Evolutionary conservation across 2,329 filamentous ascomycete species (phyloP), one percentile per base, ranked within the genome.

Genomic region (Fusarium lateritium): DNA sequence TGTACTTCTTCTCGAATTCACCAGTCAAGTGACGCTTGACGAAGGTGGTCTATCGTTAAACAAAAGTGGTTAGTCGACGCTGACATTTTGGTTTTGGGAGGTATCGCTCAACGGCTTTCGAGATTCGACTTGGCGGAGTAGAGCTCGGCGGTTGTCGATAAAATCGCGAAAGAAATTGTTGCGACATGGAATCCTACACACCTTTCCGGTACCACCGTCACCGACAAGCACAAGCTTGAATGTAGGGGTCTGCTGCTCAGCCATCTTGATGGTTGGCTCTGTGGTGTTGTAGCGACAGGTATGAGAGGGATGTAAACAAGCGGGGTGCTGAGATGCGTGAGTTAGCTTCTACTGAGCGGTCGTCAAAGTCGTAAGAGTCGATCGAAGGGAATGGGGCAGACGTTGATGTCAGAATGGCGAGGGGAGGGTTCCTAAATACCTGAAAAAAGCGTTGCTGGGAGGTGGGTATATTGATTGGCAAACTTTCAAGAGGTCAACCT

Each of bases 1-100:
- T 98, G 87, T 99, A 99, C 88, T 98, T 99, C 92, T 99, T 99
- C 88, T 99, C 96, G 82, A 99, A 99, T 84, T 99, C 96, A 83
- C 96, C 96, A 81, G 96, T 99, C 90, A 98, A 90, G 86, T 99
- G 96, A 81, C 96, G 96, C 92, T 99, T 99, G 89, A 99, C 96
- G 85, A 99, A 99, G 81, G 96, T 99, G 82, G 96, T 99, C 96
- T 99, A 80, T 62, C 47, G 52, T 43, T n/a, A 17, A 31, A 42
- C 56, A 33, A 40, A 28, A 50, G 67, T 57, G 70, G 70, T 69
- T 65, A 74, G 70, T 70, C 51, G 58, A 53, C 44, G 53, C 47
- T 66, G 63, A 50, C 42, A 46, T 51, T 50, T 22, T 56, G 34
- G 45, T 3, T 13, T 31, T 31, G 28, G 54, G 43, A 28, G 43